Evolutionary conservation across 768 basidiomycete species (phyloP).

Genomic region (Russula lepida): DNA sequence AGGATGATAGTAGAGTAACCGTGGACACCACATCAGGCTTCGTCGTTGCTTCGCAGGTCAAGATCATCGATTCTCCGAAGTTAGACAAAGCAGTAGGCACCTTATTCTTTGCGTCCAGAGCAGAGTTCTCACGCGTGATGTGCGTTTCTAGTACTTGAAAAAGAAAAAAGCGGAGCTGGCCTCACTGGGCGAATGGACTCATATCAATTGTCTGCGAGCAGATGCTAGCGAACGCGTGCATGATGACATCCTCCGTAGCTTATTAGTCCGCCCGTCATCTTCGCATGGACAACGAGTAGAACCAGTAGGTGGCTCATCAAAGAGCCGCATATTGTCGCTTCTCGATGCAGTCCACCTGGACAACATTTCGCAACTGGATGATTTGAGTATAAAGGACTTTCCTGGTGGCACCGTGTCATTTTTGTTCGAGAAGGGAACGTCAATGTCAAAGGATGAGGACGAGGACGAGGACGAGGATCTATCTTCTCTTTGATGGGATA

Average conservation of each 20-base stretch:
- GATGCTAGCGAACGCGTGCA: slow-evolving; percentile 43
- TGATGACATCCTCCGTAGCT: slow-evolving; percentile 54
- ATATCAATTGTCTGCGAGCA: slow-evolving; percentile 61
- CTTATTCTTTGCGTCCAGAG: background rate
- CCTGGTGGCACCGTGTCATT: slow-evolving; percentile 68
- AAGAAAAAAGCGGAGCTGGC: slow-evolving; percentile 65
- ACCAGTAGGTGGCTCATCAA: slow-evolving; percentile 8
- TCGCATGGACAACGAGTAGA: slow-evolving; percentile 10
- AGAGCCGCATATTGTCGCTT: slow-evolving; percentile 29
- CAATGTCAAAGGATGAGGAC: slow-evolving; percentile 59
- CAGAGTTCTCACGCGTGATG: slow-evolving; percentile 13
- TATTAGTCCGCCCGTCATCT: slow-evolving; percentile 29
- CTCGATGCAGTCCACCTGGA: slow-evolving; percentile 42
- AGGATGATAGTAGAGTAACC: slow-evolving; percentile 26
- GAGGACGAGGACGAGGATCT: slow-evolving; percentile 27
- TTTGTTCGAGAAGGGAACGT: slow-evolving; percentile 79
- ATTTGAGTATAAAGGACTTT: slow-evolving; percentile 37
- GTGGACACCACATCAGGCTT: slow-evolving; percentile 36
- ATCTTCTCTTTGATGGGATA: background rate
- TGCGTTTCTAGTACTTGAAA: slow-evolving; percentile 43
- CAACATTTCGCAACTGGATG: slow-evolving; percentile 34
- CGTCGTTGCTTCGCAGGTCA: slow-evolving; percentile 56
- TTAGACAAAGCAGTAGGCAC: slow-evolving; percentile 46
- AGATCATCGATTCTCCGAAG: slow-evolving; percentile 36
- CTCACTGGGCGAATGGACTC: slow-evolving; percentile 74